Evolutionary conservation across 2,329 filamentous ascomycete species (phyloP), one percentile per base, ranked within the genome.

Genomic region (Bipolaris zeicola): DNA sequence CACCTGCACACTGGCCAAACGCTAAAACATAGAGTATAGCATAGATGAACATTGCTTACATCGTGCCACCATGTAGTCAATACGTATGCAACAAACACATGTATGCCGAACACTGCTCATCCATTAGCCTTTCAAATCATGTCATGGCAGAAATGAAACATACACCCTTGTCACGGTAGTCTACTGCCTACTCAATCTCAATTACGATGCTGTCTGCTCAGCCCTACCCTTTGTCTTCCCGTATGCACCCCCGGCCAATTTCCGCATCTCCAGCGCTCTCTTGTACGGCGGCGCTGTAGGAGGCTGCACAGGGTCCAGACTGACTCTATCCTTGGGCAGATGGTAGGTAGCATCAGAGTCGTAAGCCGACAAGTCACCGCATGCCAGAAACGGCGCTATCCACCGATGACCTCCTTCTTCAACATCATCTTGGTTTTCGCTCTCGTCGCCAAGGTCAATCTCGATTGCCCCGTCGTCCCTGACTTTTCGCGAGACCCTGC

Each of bases 381-480:
- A 99, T n/a, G 95, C 93, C 68, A 99, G 85, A 73, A 99, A 99
- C 0, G 94, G 92, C 3, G 93, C 92, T 66, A 98, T 94, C 92
- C 94, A 98, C 48, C 89, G 81, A 28, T 81, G 76, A 57, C 86
- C 82, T 48, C 75, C 70, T 11, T 75, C 73, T 46, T 75, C 71
- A 6, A 72, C 63, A 58, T 74, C 70, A 1, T 70, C 69, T 69
- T 74, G 80, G 11, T 72, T 69, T 13, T 71, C 68, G 13, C 60
- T 58, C 76, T 77, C 81, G 64, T 63, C 83, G 63, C 77, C 78
- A 3, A 81, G 63, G 26, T 80, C 76, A 3, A 83, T 57, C 47
- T 83, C 82, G 0, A 78, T 76, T 10, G 81, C 72, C 0, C 81
- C 82, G 49, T 84, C 81, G 8, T 78, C 75, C 37, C 78, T 71